Conservation (phyloP, 2,329 filamentous ascomycete species). For the Eurotiales sp. region DNA sequence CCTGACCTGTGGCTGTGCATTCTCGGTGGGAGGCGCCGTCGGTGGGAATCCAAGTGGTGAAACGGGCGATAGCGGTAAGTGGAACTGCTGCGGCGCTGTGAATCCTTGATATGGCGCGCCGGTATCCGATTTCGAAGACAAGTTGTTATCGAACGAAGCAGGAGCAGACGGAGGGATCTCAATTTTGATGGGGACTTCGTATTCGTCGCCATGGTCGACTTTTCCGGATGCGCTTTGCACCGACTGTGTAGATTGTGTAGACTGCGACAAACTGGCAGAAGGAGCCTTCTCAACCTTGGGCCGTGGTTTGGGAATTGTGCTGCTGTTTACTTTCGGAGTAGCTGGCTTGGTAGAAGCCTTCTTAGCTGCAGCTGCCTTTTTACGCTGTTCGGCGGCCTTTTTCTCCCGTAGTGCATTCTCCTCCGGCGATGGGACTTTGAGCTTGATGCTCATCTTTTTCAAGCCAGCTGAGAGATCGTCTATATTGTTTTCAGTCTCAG, state of each 20-base stretch:
- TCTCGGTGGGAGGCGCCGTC: conserved; percentile 18
- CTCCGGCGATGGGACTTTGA: conserved; percentile 56
- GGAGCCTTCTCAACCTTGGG: neutral
- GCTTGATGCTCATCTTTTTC: conserved; percentile 52
- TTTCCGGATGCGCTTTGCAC: neutral
- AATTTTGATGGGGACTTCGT: conserved; percentile 6
- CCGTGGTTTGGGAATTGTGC: neutral
- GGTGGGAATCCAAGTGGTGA: conserved; percentile 10
- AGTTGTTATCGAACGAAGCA: neutral
- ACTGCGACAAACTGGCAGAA: neutral
- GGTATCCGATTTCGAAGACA: neutral
- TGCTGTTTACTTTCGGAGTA: conserved; percentile 8
- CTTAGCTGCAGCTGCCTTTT: conserved; percentile 30
- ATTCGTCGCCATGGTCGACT: neutral
- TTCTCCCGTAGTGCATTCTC: conserved; percentile 54
- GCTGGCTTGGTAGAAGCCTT: conserved; percentile 28
- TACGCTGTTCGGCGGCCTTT: conserved; percentile 39
- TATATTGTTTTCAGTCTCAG: conserved; percentile 43
- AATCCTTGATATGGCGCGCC: conserved; percentile 1
- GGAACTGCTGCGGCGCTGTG: neutral
- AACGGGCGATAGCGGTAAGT: conserved; percentile 6
- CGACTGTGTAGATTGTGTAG: too few relatives aligned
- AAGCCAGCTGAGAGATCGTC: conserved; percentile 46
- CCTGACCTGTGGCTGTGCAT: conserved; percentile 18
- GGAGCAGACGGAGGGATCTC: neutral